Conservation (phyloP, 2,329 filamentous ascomycete species). For the Sarocladium strictum region DNA sequence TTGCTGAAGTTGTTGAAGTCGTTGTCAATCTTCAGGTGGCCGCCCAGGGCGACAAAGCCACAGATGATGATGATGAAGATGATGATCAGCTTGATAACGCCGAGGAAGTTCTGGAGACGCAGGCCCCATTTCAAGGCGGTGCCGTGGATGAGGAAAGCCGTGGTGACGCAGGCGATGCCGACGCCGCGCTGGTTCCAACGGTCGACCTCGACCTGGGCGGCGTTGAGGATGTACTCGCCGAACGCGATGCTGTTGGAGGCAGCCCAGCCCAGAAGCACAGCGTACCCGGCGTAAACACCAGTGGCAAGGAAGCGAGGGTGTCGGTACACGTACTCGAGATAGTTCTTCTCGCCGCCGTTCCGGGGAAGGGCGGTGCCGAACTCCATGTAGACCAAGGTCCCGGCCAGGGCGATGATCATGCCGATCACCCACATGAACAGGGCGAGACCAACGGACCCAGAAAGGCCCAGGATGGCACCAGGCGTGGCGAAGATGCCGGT, state of each 20-base stretch:
- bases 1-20: slow-evolving; percentile 51
- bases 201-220: slow-evolving; percentile 54
- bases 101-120: slow-evolving; percentile 59
- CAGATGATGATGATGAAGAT: slow-evolving; percentile 56
- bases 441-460: slow-evolving; percentile 53
- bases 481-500: slow-evolving; percentile 63
- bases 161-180: slow-evolving; percentile 59
- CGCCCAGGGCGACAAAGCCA: slow-evolving; percentile 41
- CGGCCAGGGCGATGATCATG: slow-evolving; percentile 54
- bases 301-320: slow-evolving; percentile 56
- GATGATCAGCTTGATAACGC: slow-evolving; percentile 58
- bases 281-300: slow-evolving; percentile 53
- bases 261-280: slow-evolving; percentile 58
- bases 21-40: slow-evolving; percentile 52
- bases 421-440: slow-evolving; percentile 59
- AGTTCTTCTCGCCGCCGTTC: slow-evolving; percentile 63
- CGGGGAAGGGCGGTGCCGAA: slow-evolving; percentile 58
- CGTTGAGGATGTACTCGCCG: slow-evolving; percentile 63
- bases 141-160: slow-evolving; percentile 62
- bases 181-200: slow-evolving; percentile 64
- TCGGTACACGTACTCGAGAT: slow-evolving; percentile 58
- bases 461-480: slow-evolving; percentile 47
- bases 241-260: slow-evolving; percentile 63
- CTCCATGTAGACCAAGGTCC: slow-evolving; percentile 58
- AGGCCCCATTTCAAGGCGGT: slow-evolving; percentile 59